Base-by-base conservation (phyloP, 2,329 filamentous ascomycete genomes). In the Penicillium oxalicum region DNA sequence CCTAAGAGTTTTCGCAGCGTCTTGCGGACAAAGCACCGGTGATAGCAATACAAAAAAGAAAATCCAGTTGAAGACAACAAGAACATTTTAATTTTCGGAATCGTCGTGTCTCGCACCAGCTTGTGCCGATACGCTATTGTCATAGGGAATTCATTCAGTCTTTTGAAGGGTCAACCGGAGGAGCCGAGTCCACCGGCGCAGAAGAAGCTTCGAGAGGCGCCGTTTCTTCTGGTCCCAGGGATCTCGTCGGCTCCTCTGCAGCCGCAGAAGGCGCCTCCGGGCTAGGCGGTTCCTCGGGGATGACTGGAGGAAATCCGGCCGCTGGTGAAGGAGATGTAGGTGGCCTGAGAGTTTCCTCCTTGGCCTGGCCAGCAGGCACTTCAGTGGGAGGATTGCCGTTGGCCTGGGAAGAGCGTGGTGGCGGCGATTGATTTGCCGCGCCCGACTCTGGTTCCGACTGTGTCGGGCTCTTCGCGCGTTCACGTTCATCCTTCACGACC, bases 401-500 rank as follows among this genome's bases (percentile, higher is more conserved):
- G 2, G 52, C 40, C 24, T 54, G 54, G 18, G 57, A 58, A 24
- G 55, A 49, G n/a, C 38, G 37, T 3, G 65, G 56, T 2, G 70
- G 69, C 5, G 69, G 48, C 27, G 66, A 69, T 40, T 68, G 67
- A 29, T 51, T 65, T 18, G 65, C 62, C 2, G 55, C 49, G 2
- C 62, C 56, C 13, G 63, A 61, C 12, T 70, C 71, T n/a, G 52
- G 54, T 26, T 70, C 69, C 4, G 61, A 60, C 29, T 60, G 55
- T 5, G 71, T 73, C 9, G 78, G 77, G 49, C 77, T 80, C 60
- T 76, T 77, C 12, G 77, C 72, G 24, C 74, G 68, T 44, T 73
- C 75, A 54, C 76, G 77, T 56, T 79, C 79, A 34, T 78, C 74
- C 49, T 75, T 76, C 28, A 78, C 76, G 5, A 69, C 72, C 43